Percentiles rank a stretch among this genome's conserved stretches.
These are phyloP conservation scores for Entrophospora sp. DNA, from an alignment of 192 early-diverging fungal genomes.

Conservation along the genomic window DNA sequence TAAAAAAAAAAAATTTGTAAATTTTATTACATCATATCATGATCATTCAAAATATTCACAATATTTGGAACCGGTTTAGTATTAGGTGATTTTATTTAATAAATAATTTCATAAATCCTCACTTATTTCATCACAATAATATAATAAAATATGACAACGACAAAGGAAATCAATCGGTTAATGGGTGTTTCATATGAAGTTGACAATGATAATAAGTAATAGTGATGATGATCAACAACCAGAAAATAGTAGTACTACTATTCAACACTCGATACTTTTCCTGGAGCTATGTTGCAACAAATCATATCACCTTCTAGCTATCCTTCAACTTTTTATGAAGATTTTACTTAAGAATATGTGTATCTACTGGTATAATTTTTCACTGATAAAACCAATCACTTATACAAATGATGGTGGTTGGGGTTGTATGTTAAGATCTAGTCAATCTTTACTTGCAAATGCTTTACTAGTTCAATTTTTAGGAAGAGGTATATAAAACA, in stretches of 20 bases:
- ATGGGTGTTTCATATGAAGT: constrained; percentile 27
- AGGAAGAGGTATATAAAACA: constrained; percentile 55
- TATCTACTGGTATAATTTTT: constrained; percentile 85
- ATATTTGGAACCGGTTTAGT: too few relatives aligned
- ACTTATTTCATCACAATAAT: too few relatives aligned
- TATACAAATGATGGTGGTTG: constrained; percentile 86
- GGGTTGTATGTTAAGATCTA: constrained; percentile 96
- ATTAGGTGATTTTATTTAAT: too few relatives aligned
- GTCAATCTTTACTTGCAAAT: constrained; percentile 87
- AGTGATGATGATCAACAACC: background rate
- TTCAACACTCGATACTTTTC: constrained; percentile 11
- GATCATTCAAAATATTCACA: too few relatives aligned
- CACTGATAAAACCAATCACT: constrained; percentile 64
- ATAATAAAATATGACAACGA: too few relatives aligned
- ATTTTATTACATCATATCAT: too few relatives aligned
- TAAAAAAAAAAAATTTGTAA: too few relatives aligned
- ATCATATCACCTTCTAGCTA: background rate
- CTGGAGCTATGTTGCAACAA: constrained; percentile 4
- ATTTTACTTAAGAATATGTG: constrained; percentile 82
- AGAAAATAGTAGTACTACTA: background rate
- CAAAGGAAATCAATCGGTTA: too few relatives aligned
- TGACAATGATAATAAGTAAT: constrained; percentile 3
- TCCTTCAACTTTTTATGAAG: constrained; percentile 51
- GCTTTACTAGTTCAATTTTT: constrained; percentile 66
- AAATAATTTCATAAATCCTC: too few relatives aligned